Evolutionary conservation across 2,329 filamentous ascomycete species (phyloP), one percentile per base, ranked within the genome.

Genomic region (Orbilia brochopaga): DNA sequence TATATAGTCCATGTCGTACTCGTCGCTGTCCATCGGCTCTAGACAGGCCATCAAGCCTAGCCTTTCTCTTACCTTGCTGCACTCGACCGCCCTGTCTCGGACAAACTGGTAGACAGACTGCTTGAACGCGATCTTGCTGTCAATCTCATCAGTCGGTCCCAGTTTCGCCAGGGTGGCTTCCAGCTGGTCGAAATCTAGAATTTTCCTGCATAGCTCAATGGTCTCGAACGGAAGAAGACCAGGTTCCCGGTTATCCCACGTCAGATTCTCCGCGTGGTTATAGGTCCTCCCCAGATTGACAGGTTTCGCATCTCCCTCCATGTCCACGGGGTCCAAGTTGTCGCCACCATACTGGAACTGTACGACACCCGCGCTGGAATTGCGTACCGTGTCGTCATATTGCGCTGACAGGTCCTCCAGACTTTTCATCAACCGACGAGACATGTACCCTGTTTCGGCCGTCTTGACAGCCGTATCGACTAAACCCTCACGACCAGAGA

Each of bases 401-500:
- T 92, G 87, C 0, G 90, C 91, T 0, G 92, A 96, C 1, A 97
- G 82, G 82, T 99, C 94, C 79, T 99, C 94, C 54, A 99, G 81
- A 1, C 91, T 96, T 81, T 99, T 99, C 93, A 99, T 99, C 78
- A 99, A 80, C 76, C 94, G 88, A 81, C 94, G 88, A 74, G 93
- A 97, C 94, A 99, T 99, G 81, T 99, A 99, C 74, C 94, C 94
- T 10, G 94, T 99, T 80, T 99, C 94, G 59, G 94, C 94, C 59
- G 94, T 99, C 83, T 99, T 99, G 81, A 97, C 94, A 73, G 94
- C 94, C 1, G 94, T 99, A 85, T 99, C 94, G 78, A 99, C 92
- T 75, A 99, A 83, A 86, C 94, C 94, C 86, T 97, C 94, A 87
- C 94, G 90, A 76, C 94, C 94, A 77, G 92, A 96, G 82, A 97